A percentile compares a stretch with the other conserved stretches of the same genome.
phyloP scores from a whole-genome alignment of 2,329 filamentous ascomycete genomes.

The Fusarium nematophilum region DNA sequence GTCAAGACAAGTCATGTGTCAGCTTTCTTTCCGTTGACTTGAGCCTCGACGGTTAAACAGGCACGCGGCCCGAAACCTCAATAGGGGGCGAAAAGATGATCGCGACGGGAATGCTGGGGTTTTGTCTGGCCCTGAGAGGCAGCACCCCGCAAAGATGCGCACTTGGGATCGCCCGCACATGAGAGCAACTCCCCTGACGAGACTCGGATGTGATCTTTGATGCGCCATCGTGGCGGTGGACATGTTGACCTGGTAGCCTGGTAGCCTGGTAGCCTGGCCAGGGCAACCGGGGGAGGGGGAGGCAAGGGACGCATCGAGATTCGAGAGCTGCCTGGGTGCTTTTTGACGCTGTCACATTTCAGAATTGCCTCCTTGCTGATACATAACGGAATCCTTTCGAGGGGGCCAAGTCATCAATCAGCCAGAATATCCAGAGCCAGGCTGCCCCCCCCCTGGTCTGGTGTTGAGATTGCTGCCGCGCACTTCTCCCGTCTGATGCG shows the following conservation, averaged over 20 bases:
- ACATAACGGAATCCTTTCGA: constrained; percentile 9
- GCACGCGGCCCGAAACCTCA: constrained; percentile 28
- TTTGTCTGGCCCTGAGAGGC: constrained; percentile 12
- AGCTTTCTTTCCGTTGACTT: constrained; percentile 15
- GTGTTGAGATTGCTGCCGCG: too few species aligned
- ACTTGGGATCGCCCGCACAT: constrained; percentile 15
- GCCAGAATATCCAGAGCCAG: constrained; percentile 2
- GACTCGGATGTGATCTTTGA: constrained; percentile 29
- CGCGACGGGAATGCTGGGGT: constrained; percentile 25
- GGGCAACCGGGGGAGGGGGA: constrained; percentile 21
- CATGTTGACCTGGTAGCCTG: too few species aligned
- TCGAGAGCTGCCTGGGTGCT: constrained; percentile 8
- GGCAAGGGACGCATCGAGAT: constrained; percentile 28
- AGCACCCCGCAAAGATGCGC: constrained; percentile 22
- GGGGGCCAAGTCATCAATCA: too few species aligned
- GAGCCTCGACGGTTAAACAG: constrained; percentile 35
- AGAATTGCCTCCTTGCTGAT: constrained; percentile 30
- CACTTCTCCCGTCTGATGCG: too few species aligned
- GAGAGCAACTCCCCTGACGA: constrained; percentile 12
- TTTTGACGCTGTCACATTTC: constrained; percentile 32
- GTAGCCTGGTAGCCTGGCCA: too few species aligned
- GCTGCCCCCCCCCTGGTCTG: too few species aligned
- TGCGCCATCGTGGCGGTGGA: constrained; percentile 28
- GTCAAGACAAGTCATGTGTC: constrained; percentile 29
- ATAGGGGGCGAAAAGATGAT: constrained; percentile 27